A percentile compares a stretch with the other conserved stretches of the same genome.
Evolutionary conservation across 352 stramenopile species (phyloP).

Genomic region (Globisporangium okanoganense): DNA sequence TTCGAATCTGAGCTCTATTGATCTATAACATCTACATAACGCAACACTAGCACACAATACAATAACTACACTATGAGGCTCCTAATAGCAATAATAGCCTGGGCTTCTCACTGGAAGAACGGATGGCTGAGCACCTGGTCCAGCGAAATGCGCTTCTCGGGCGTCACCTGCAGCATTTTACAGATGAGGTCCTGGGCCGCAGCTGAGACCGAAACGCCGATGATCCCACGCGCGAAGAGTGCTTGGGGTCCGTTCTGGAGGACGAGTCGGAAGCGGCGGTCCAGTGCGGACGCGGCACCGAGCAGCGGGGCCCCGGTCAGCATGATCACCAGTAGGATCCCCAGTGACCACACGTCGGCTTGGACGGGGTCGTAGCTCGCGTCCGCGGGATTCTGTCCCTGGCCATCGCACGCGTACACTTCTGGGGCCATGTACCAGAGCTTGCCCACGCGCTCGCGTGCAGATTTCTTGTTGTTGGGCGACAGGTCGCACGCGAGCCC

Average conservation of each 20-base stretch:
- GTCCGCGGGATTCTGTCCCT: constrained; percentile 20
- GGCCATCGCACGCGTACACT: constrained; percentile 35
- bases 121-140: constrained; percentile 35
- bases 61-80: neutral
- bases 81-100: neutral
- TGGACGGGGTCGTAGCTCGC: constrained; percentile 37
- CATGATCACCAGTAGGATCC: constrained; percentile 63
- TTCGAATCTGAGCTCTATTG: neutral
- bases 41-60: neutral
- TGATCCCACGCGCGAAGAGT: constrained; percentile 11
- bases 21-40: neutral
- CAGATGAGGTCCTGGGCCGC: constrained; percentile 37
- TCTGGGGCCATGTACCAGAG: constrained; percentile 68
- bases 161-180: constrained; percentile 44
- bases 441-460: constrained; percentile 44
- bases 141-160: constrained; percentile 34
- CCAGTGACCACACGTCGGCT: constrained; percentile 63
- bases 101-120: constrained; percentile 20
- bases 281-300: constrained; percentile 23
- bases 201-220: constrained; percentile 12
- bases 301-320: constrained; percentile 46
- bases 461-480: constrained; percentile 18
- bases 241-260: constrained; percentile 15
- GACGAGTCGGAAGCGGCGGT: constrained; percentile 32
- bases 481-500: constrained; percentile 28